Base-by-base conservation (phyloP, 495 filamentous ascomycete genomes). In the Penicillium bovifimosum region DNA sequence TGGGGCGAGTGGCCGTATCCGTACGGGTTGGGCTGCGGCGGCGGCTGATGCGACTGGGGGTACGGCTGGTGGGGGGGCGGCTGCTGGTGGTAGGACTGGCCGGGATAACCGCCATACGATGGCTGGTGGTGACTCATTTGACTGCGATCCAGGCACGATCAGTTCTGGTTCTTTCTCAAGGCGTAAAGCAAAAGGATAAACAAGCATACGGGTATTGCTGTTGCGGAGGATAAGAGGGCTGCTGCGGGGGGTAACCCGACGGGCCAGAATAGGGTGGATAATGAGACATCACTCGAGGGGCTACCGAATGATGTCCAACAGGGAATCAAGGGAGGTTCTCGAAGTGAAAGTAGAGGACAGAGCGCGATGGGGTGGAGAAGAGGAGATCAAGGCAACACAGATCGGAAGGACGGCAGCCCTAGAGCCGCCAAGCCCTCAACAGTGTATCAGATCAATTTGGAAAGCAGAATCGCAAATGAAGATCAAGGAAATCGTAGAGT, bases 221-320 rank as follows among this genome's bases (percentile, higher is more conserved):
- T 39, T 65, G 71, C 54, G 63, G 63, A 52, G 60, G 60, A 45
- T 61, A 63, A 39, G 53, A 39, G 28, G 55, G 69, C 54, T 77
- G 73, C 47, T 64, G 75, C 53, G 76, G 75, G 58, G 75, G 76
- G 57, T 80, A 79, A 35, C 73, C 74, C 55, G 76, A 73, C 39
- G 65, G 57, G 39, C 72, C 74, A 38, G 64, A 65, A 51, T 75
- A 74, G 31, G 75, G 71, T 29, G 75, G 76, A 52, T 79, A 80
- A 54, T 76, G 79, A 50, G 77, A 80, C 77, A 80, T 80, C 50
- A 53, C 56, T 52, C 35, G 17, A 20, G 28, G 11, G 16, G 14
- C 7, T 27, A 29, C 28, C 47, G 3, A 41, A 17, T 27, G 31
- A 11, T 20, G 41, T 34, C 29, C 39, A 50, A 8, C 6, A 18